These are phyloP conservation scores for Juglanconis sp. DNA, from an alignment of 2,329 filamentous ascomycete genomes.

Conservation along the genomic window DNA sequence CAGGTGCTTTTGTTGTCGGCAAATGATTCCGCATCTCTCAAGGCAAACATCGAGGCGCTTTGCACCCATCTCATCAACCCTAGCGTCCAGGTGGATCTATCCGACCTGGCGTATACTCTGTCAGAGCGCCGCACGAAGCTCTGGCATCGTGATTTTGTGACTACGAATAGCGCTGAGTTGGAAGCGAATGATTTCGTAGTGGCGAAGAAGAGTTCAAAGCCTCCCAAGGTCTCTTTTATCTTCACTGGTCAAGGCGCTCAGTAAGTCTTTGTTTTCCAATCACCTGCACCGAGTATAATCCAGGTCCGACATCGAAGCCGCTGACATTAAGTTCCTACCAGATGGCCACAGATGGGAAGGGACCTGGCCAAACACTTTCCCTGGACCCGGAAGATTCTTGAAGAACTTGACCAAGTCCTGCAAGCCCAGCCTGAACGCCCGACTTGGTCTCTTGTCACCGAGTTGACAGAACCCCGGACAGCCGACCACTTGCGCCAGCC, in stretches of 20 bases:
- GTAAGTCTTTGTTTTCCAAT: no score
- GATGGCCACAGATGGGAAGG: constrained; percentile 26
- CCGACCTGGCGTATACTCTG: constrained; percentile 21
- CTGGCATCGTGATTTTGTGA: constrained; percentile 14
- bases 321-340: no score
- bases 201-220: constrained; percentile 2
- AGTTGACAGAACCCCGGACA: constrained; percentile 16
- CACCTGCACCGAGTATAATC: no score
- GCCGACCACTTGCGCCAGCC: constrained; percentile 22
- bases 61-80: background rate
- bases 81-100: background rate
- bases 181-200: background rate
- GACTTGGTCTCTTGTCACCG: constrained; percentile 18
- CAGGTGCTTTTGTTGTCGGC: constrained; percentile 14
- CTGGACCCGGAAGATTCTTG: background rate
- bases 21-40: constrained; percentile 18
- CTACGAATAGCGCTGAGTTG: background rate
- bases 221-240: constrained; percentile 16
- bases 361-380: constrained; percentile 20
- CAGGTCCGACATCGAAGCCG: no score
- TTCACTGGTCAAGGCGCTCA: constrained; percentile 27
- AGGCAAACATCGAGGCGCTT: constrained; percentile 9
- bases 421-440: constrained; percentile 18
- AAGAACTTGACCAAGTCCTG: constrained; percentile 19
- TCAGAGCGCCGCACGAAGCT: constrained; percentile 3